Conservation (phyloP, 495 filamentous ascomycete species). For the Daldinia loculata region DNA sequence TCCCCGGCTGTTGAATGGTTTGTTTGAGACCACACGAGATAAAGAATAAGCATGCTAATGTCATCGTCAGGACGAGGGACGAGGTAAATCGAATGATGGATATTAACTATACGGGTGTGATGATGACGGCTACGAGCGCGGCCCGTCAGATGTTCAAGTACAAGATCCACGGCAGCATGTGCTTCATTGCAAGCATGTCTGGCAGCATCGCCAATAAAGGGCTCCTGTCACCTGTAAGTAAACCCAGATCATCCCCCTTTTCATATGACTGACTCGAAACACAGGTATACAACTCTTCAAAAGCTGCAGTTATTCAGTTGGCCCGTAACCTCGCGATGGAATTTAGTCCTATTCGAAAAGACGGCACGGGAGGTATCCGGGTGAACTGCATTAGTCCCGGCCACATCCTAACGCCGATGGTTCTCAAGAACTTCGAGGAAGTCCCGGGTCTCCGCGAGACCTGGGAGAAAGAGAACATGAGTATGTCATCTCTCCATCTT, state of each 20-base stretch:
- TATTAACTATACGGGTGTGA: conserved; percentile 79
- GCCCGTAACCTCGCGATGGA: conserved; percentile 73
- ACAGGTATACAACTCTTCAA: conserved; percentile 71
- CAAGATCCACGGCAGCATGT: conserved; percentile 75
- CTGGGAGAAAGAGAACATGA: conserved; percentile 77
- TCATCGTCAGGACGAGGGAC: conserved; percentile 52
- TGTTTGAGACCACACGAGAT: neutral
- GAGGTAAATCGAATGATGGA: conserved; percentile 77
- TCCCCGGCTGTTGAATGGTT: conserved; percentile 72
- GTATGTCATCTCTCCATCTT: conserved; percentile 13
- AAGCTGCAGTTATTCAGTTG: conserved; percentile 74
- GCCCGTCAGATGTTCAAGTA: conserved; percentile 81
- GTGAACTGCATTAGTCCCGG: conserved; percentile 75
- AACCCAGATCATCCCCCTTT: neutral
- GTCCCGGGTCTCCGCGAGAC: conserved; percentile 65
- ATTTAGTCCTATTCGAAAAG: conserved; percentile 62
- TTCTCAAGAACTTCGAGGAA: conserved; percentile 70
- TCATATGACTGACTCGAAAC: neutral
- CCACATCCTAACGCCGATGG: conserved; percentile 79
- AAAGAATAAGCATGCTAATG: neutral
- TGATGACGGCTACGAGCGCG: conserved; percentile 75
- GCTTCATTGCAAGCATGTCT: conserved; percentile 78
- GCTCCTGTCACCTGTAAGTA: conserved; percentile 62
- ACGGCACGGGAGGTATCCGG: conserved; percentile 64
- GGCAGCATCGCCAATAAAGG: conserved; percentile 77